Percentiles rank a stretch among this genome's conserved stretches.
These are phyloP conservation scores for Talaromyces adpressus DNA, from an alignment of 495 filamentous ascomycete species.

Conservation along the genomic window DNA sequence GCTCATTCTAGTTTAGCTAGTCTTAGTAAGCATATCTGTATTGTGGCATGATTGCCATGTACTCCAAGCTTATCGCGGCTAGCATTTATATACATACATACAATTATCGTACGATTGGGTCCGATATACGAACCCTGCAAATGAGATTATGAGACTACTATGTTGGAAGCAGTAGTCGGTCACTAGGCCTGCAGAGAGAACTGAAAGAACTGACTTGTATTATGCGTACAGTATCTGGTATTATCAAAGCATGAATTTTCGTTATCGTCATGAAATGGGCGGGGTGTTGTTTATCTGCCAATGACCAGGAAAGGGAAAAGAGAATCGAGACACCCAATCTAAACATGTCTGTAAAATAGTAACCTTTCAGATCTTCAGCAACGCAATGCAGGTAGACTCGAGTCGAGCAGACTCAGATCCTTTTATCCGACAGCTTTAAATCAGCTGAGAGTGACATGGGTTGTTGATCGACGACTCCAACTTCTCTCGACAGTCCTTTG, in stretches of 20 bases:
- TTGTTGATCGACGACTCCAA: not conserved
- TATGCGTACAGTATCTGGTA: constrained; percentile 4
- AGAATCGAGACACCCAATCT: not conserved
- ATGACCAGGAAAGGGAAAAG: constrained; percentile 13
- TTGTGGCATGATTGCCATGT: not conserved
- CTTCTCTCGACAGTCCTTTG: not conserved
- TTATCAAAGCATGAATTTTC: constrained; percentile 4
- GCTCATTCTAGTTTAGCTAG: not conserved
- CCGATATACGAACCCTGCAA: not conserved
- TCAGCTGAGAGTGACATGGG: not conserved
- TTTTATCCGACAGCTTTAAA: not conserved
- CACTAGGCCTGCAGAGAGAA: not conserved
- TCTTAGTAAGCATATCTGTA: not conserved
- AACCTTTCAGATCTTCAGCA: not conserved
- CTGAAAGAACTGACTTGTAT: not conserved
- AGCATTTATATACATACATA: not conserved
- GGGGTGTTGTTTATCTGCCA: not conserved
- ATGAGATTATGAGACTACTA: not conserved
- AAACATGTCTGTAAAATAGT: not conserved
- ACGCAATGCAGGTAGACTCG: not conserved
- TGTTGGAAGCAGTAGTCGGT: not conserved
- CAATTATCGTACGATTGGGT: not conserved
- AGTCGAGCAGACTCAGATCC: not conserved
- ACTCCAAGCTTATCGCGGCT: not conserved
- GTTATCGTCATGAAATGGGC: not conserved